phyloP scores from a whole-genome alignment of 306 rosid species.

The Malus sylvestris region DNA sequence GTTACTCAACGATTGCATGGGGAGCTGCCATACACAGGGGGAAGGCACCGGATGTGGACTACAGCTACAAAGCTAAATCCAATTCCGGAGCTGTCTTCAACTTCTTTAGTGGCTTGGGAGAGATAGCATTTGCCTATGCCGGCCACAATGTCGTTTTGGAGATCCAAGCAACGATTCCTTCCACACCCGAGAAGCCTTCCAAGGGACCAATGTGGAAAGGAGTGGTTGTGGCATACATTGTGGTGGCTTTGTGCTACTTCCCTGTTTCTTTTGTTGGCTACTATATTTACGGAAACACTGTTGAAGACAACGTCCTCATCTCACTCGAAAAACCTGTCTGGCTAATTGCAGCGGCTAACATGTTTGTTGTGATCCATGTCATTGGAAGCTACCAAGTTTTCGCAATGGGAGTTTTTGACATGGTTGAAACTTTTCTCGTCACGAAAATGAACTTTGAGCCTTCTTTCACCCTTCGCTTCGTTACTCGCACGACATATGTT shows the following conservation, averaged over 20 bases:
- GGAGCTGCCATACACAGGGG: slow-evolving; percentile 41
- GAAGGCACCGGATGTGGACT: slow-evolving; percentile 28
- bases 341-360: slow-evolving; percentile 68
- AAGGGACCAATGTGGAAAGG: slow-evolving; percentile 93
- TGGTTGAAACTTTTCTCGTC: slow-evolving; percentile 65
- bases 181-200: slow-evolving; percentile 65
- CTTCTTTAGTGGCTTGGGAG: slow-evolving; percentile 68
- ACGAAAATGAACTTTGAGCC: slow-evolving; percentile 38
- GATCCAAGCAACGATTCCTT: slow-evolving; percentile 91
- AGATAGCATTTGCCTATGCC: slow-evolving; percentile 77
- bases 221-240: slow-evolving; percentile 51
- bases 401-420: slow-evolving; percentile 82
- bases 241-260: slow-evolving; percentile 71
- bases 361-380: slow-evolving; percentile 69
- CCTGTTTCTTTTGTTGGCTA: slow-evolving; percentile 73
- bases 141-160: slow-evolving; percentile 87
- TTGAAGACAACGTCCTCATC: slow-evolving; percentile 44
- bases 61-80: slow-evolving; percentile 24
- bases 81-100: slow-evolving; percentile 23
- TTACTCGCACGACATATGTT: slow-evolving; percentile 43
- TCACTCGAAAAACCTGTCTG: slow-evolving; percentile 47
- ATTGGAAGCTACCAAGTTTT: slow-evolving; percentile 79
- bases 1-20: slow-evolving; percentile 88
- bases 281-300: slow-evolving; percentile 41
- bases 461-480: slow-evolving; percentile 44